Conservation (phyloP, 2,329 filamentous ascomycete genomes). For the Calcarisporium arbuscula region DNA sequence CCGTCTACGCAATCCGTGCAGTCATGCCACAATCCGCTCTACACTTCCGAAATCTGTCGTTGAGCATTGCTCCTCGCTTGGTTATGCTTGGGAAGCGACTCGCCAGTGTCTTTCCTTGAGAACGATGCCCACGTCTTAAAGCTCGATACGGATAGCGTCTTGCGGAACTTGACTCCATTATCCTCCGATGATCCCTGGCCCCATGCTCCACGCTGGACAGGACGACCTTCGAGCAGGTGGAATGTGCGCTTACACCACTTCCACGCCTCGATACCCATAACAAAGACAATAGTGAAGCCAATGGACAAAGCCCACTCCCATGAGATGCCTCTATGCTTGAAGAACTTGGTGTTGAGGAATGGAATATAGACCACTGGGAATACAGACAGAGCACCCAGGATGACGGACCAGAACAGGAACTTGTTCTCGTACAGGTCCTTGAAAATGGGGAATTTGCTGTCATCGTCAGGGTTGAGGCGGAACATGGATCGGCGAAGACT, state of each 20-base stretch:
- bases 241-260: conserved; percentile 60
- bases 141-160: conserved; percentile 46
- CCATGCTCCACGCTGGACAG: conserved; percentile 44
- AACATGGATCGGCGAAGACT: conserved; percentile 67
- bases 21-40: not conserved
- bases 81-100: conserved; percentile 23
- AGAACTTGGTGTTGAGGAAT: conserved; percentile 60
- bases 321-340: conserved; percentile 63
- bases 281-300: conserved; percentile 56
- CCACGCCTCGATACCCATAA: conserved; percentile 64
- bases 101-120: conserved; percentile 34
- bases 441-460: conserved; percentile 47
- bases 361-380: conserved; percentile 70
- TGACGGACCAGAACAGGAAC: conserved; percentile 64
- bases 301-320: conserved; percentile 73
- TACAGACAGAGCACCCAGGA: conserved; percentile 53
- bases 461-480: conserved; percentile 51
- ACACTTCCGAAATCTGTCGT: not conserved
- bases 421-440: conserved; percentile 62
- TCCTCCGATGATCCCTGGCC: conserved; percentile 46
- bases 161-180: conserved; percentile 36
- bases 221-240: conserved; percentile 44
- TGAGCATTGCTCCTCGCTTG: conserved; percentile 13
- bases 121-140: conserved; percentile 41
- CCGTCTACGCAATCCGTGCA: not conserved